Conservation (phyloP, 2,329 filamentous ascomycete species). For the Aspergillus sp. region DNA sequence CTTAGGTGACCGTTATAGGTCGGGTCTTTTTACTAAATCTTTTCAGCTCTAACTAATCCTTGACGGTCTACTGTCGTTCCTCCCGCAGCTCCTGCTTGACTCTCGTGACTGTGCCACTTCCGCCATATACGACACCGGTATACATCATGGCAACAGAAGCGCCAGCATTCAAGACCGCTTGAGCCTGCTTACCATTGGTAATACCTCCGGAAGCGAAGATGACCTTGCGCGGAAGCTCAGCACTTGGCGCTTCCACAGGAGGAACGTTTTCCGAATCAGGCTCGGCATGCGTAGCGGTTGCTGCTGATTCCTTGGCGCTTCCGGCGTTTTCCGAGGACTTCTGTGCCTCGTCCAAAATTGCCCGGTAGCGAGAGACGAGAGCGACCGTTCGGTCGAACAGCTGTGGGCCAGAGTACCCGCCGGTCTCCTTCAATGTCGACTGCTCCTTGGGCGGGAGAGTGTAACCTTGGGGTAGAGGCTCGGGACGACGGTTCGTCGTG, state of each 20-base stretch:
- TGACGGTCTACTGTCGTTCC: slow-evolving; percentile 23
- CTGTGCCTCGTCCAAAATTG: slow-evolving; percentile 63
- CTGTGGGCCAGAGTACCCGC: slow-evolving; percentile 88
- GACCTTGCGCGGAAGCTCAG: slow-evolving; percentile 61
- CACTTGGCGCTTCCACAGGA: slow-evolving; percentile 23
- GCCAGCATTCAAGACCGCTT: slow-evolving; percentile 81
- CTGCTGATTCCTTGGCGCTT: slow-evolving; percentile 17
- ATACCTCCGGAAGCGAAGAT: slow-evolving; percentile 95
- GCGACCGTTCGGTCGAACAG: slow-evolving; percentile 80
- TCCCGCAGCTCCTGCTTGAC: slow-evolving; percentile 54
- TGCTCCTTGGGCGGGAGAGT: slow-evolving; percentile 69
- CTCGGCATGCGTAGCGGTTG: slow-evolving; percentile 24
- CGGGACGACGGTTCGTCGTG: slow-evolving; percentile 83
- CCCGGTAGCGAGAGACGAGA: slow-evolving; percentile 79
- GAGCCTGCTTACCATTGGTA: slow-evolving; percentile 81
- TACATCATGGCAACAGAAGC: slow-evolving; percentile 92
- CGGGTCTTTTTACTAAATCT: not conserved
- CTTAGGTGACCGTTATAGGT: not conserved
- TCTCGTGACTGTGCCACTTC: slow-evolving; percentile 62
- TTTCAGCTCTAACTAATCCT: not conserved
- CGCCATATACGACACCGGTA: slow-evolving; percentile 72
- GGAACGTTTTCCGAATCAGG: slow-evolving; percentile 27
- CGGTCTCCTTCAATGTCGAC: slow-evolving; percentile 71
- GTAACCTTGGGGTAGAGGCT: slow-evolving; percentile 70
- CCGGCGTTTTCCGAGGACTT: slow-evolving; percentile 21